Conservation (phyloP, 306 rosid genomes). For the Fagus crenata region DNA sequence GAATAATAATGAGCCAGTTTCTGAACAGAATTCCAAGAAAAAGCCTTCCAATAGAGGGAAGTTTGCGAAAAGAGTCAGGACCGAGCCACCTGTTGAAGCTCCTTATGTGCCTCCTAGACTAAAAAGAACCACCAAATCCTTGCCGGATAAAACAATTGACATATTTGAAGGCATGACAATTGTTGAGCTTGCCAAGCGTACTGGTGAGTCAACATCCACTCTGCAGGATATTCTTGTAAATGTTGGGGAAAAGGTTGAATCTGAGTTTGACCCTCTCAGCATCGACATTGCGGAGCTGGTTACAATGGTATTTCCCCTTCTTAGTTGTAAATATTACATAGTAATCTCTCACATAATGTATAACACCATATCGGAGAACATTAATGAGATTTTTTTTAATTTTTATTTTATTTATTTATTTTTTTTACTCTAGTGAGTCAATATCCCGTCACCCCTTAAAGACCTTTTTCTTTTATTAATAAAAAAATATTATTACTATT, state of each 20-base stretch:
- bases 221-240: slow-evolving; percentile 67
- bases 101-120: slow-evolving; percentile 63
- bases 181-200: slow-evolving; percentile 76
- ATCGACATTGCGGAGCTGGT: slow-evolving; percentile 73
- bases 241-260: slow-evolving; percentile 78
- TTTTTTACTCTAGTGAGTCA: neutral
- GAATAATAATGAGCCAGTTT: slow-evolving; percentile 36
- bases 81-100: slow-evolving; percentile 75
- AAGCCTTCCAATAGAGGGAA: slow-evolving; percentile 63
- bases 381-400: neutral
- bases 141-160: slow-evolving; percentile 64
- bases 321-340: slow-evolving; percentile 15
- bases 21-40: slow-evolving; percentile 38
- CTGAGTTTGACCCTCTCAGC: slow-evolving; percentile 84
- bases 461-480: neutral
- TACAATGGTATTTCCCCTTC: slow-evolving; percentile 69
- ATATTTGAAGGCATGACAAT: slow-evolving; percentile 91
- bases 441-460: neutral
- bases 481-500: neutral
- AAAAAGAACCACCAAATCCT: slow-evolving; percentile 45
- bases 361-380: neutral
- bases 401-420: too few species aligned
- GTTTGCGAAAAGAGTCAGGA: slow-evolving; percentile 51
- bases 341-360: slow-evolving; percentile 15
- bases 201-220: slow-evolving; percentile 58